Evolutionary conservation across 768 basidiomycete species (phyloP), one percentile per base, ranked within the genome.

Genomic region (Pholiota microspora): DNA sequence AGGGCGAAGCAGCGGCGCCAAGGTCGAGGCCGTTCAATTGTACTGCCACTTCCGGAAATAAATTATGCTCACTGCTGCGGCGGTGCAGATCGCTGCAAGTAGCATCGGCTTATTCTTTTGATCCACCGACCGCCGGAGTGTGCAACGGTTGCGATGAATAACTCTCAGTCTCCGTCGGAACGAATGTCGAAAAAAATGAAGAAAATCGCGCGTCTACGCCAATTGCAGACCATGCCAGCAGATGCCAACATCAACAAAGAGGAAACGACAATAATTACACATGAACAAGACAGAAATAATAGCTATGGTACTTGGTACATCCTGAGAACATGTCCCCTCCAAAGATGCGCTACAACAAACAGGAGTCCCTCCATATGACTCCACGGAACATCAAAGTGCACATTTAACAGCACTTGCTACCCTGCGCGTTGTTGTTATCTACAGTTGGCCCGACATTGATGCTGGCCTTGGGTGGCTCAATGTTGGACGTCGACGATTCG

Each of bases 401-500:
- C 12, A 54, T 46, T 62, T 64, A 90, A 70, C 88, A 91, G 70
- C 88, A 90, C 67, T 82, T 81, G 69, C 78, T 71, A 55, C 77
- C 74, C 64, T 82, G 75, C 61, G 77, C 75, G 40, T 77, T 75
- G 61, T 78, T 81, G 54, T 80, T 71, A 64, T 89, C 86, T 50
- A 85, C 78, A 61, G 82, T 89, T n/a, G 84, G 86, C 34, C 83
- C 84, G 56, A 98, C 89, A 29, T 82, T 87, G 73, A 98, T 89
- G 53, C 87, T 92, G 69, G 92, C 87, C 53, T 90, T 92, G 16
- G 66, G 92, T 72, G 69, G 90, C 79, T 82, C 86, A 80, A 84
- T 89, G 82, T 71, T 87, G 77, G 74, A 91, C 74, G 67, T 86
- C 71, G 69, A 87, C 61, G 88, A 86, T 68, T 98, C 96, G 54